Evolutionary conservation across 805 yeast genomes (phyloP).

Genomic region (Tetrapisispora taiwanensis): DNA sequence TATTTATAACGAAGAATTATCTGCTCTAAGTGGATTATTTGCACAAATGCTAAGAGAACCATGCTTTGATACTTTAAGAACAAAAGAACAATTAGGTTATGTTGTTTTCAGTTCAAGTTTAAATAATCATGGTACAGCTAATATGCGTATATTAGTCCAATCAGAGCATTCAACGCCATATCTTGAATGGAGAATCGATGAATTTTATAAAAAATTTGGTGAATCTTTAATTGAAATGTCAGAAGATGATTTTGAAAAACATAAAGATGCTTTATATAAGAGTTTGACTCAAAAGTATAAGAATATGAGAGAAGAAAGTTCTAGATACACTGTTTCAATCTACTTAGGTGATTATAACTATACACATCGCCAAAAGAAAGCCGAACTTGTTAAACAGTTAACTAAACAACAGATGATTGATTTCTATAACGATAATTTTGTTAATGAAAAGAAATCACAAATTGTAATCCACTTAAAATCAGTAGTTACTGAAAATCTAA

Average conservation of each 20-base stretch:
- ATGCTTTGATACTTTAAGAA: slow-evolving; percentile 78
- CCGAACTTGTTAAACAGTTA: slow-evolving; percentile 42
- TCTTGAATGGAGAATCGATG: slow-evolving; percentile 65
- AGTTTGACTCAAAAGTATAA: slow-evolving; percentile 62
- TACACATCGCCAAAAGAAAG: slow-evolving; percentile 45
- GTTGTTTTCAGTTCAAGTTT: slow-evolving; percentile 76
- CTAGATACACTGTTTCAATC: slow-evolving; percentile 55
- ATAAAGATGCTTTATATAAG: slow-evolving; percentile 56
- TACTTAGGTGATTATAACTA: slow-evolving; percentile 75
- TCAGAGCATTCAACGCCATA: slow-evolving; percentile 69
- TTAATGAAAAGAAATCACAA: slow-evolving; percentile 30
- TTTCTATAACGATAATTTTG: slow-evolving; percentile 41
- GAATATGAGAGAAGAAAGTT: slow-evolving; percentile 68
- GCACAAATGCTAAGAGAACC: slow-evolving; percentile 77
- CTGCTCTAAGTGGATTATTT: slow-evolving; percentile 51
- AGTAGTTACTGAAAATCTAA: slow-evolving; percentile 17
- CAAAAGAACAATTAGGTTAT: slow-evolving; percentile 91
- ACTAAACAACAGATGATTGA: slow-evolving; percentile 47
- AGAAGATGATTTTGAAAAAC: slow-evolving; percentile 56
- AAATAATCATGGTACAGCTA: slow-evolving; percentile 51
- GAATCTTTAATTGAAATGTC: slow-evolving; percentile 40
- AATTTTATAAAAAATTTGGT: slow-evolving; percentile 45
- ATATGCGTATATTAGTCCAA: slow-evolving; percentile 64
- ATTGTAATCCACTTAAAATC: slow-evolving; percentile 58
- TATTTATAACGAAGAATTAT: slow-evolving; percentile 32